These are phyloP conservation scores for Pythium plurisporium DNA, from an alignment of 352 stramenopile genomes.

Conservation along the genomic window DNA sequence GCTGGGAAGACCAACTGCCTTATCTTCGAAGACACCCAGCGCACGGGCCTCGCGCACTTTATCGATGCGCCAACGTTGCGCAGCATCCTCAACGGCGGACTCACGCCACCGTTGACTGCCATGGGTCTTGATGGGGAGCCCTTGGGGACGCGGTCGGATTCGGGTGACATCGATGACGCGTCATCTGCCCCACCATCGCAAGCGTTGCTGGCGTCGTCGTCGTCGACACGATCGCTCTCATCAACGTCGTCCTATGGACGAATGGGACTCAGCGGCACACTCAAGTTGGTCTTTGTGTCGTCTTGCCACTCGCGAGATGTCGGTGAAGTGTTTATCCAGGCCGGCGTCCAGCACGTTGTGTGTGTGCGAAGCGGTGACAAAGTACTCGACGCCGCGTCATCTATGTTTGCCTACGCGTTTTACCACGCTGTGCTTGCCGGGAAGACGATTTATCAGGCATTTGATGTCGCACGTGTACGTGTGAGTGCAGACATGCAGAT, in stretches of 20 bases:
- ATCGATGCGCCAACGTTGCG: conserved; percentile 55
- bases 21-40: conserved; percentile 74
- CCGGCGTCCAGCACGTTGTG: conserved; percentile 70
- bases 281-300: conserved; percentile 82
- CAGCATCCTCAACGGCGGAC: conserved; percentile 44
- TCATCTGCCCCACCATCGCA: conserved; percentile 4
- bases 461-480: conserved; percentile 66
- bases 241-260: conserved; percentile 21
- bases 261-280: conserved; percentile 31
- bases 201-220: neutral
- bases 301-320: conserved; percentile 75
- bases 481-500: conserved; percentile 69
- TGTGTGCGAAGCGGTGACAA: conserved; percentile 67
- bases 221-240: conserved; percentile 19
- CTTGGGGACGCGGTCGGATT: conserved; percentile 4
- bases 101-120: neutral
- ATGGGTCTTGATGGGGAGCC: neutral
- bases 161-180: conserved; percentile 9
- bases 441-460: conserved; percentile 71
- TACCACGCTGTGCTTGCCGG: conserved; percentile 69
- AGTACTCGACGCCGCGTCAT: conserved; percentile 66
- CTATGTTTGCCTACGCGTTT: conserved; percentile 75
- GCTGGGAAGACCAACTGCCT: conserved; percentile 61
- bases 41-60: conserved; percentile 62
- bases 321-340: conserved; percentile 76